Base-by-base conservation (phyloP, 2,329 filamentous ascomycete species). In the Hypoxylon sp. region DNA sequence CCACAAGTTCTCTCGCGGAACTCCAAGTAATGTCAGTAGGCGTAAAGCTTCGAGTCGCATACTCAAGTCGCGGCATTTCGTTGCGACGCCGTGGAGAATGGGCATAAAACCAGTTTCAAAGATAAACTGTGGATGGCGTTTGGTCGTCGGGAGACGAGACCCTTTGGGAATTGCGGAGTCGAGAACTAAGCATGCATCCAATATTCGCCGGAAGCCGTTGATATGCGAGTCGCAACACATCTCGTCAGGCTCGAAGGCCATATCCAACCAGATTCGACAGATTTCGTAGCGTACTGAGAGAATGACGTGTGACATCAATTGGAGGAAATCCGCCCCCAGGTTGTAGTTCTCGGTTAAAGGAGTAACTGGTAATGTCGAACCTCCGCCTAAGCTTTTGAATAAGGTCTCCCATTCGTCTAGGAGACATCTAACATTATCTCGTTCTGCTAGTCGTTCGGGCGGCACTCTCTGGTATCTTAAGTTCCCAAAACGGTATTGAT, bases 21-120 rank as follows among this genome's bases (percentile, higher is more conserved):
- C 75, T 0, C 78, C 77, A 0, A 82, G 67, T 0, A 59, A 61
- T 14, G 67, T 70, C 55, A 83, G 69, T 22, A 67, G 79, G 58
- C 0, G 71, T 63, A 2, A 82, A 54, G 80, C 82, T 1, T 74
- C 72, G 0, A 83, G 42, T 0, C 82, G 76, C 0, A 80, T 75
- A 2, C 59, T 53, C 2, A 82, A 73, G 17, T 76, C 74, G 0
- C 82, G 80, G 37, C 82, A 84, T 63, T 81, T 83, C 26, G 79
- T 70, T 1, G 77, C 71, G 3, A 81, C 71, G 26, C 79, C 81
- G 53, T 79, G 79, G 5, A 84, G 74, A 13, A 80, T 68, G 0
- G 81, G 80, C 3, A 76, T 72, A 33, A 80, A 81, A 0, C 81
- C 82, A 66, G 80, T 80, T 66, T 82, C 80, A 14, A 84, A 83